These are phyloP conservation scores for Leishmania aethiopica DNA, from an alignment of 208 protist species.

Conservation along the genomic window DNA sequence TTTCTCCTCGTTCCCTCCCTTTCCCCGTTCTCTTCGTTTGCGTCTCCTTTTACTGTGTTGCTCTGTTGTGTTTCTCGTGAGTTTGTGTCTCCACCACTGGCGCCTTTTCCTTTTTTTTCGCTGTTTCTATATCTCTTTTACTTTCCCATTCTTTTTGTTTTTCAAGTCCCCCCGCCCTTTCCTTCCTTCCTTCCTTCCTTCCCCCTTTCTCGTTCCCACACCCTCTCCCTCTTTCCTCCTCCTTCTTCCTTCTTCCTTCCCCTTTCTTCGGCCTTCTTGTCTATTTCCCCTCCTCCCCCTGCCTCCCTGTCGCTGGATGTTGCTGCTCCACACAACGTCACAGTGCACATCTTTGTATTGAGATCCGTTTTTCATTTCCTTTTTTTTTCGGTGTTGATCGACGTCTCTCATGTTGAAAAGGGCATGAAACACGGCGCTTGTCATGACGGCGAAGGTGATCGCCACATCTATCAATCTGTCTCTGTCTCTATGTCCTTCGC, in stretches of 20 bases:
- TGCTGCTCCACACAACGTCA: background rate
- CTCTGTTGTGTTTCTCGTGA: background rate
- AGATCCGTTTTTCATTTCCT: background rate
- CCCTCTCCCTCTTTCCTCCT: background rate
- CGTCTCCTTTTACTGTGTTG: too few relatives aligned
- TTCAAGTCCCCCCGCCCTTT: background rate
- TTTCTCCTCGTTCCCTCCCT: background rate
- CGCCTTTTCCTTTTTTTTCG: background rate
- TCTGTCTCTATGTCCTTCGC: background rate
- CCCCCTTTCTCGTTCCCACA: background rate
- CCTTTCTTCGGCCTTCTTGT: background rate
- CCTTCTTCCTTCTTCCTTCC: background rate
- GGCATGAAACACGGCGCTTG: background rate
- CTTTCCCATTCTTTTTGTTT: background rate
- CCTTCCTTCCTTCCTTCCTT: background rate
- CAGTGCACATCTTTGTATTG: background rate
- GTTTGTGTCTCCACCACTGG: background rate
- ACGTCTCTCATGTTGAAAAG: too few relatives aligned
- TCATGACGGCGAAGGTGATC: background rate
- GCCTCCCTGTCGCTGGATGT: background rate
- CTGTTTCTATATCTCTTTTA: constrained; percentile 1
- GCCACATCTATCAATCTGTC: background rate
- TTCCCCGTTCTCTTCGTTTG: background rate
- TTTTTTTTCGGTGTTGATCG: too few relatives aligned
- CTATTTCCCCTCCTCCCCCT: background rate